Percentiles rank a stretch among this genome's conserved stretches.
Conservation (phyloP, 768 basidiomycete genomes). For the Paxillus ammoniavirescens region DNA sequence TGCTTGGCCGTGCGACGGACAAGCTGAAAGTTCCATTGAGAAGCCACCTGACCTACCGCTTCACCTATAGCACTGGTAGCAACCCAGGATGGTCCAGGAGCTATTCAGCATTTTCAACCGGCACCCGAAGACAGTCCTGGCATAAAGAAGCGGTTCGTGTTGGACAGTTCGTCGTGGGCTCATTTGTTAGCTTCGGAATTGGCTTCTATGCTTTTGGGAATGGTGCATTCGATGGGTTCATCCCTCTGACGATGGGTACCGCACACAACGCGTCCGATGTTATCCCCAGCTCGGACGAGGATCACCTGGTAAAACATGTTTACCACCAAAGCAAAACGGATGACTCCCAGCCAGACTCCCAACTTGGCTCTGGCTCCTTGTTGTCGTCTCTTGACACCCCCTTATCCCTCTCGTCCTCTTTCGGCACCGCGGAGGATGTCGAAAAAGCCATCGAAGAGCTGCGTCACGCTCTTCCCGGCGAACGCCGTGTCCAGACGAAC, state of each 20-base stretch:
- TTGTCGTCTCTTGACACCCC: not conserved
- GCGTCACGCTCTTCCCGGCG: conserved; percentile 41
- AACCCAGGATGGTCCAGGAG: too few relatives aligned
- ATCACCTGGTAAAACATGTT: not conserved
- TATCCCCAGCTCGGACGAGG: not conserved
- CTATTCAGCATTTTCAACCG: not conserved
- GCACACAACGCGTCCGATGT: not conserved
- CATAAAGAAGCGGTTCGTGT: conserved; percentile 6
- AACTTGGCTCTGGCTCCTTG: not conserved
- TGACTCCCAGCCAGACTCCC: not conserved
- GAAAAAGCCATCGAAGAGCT: conserved; percentile 54
- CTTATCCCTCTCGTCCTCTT: conserved; percentile 23
- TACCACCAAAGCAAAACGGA: conserved; percentile 5
- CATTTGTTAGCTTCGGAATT: conserved; percentile 20
- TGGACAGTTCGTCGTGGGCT: conserved; percentile 14
- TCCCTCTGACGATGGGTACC: conserved; percentile 3
- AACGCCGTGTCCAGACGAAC: conserved; percentile 50
- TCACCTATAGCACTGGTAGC: too few relatives aligned
- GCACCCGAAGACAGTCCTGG: not conserved
- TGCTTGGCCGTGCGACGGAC: too few relatives aligned
- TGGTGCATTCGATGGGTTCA: not conserved
- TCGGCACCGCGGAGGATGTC: conserved; percentile 49
- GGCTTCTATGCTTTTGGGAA: conserved; percentile 17
- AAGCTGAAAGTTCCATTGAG: too few relatives aligned
- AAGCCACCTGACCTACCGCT: too few relatives aligned